phyloP scores from a whole-genome alignment of 2,329 filamentous ascomycete species.

The Claviceps capensis region DNA sequence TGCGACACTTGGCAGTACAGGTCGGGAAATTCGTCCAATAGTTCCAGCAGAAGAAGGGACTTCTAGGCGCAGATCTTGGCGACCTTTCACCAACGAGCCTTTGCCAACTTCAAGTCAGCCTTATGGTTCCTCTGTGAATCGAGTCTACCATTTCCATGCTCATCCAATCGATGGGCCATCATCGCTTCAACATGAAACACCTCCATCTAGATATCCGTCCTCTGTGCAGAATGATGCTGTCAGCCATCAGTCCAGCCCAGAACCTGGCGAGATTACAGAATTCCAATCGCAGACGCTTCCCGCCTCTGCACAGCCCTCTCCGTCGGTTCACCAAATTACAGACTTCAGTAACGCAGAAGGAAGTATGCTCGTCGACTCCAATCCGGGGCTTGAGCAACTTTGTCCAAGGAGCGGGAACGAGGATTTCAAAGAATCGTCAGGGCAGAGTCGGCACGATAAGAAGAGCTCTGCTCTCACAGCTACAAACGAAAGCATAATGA shows the following conservation, averaged over 20 bases:
- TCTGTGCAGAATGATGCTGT: not conserved
- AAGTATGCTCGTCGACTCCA: not conserved
- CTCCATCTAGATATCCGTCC: too few relatives aligned
- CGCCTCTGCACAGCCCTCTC: not conserved
- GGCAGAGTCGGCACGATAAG: too few relatives aligned
- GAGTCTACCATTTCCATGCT: not conserved
- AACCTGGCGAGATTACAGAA: not conserved
- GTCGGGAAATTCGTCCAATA: not conserved
- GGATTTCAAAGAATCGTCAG: too few relatives aligned
- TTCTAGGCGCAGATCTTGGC: not conserved
- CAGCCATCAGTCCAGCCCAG: too few relatives aligned
- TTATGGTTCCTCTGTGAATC: not conserved
- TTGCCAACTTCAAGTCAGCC: not conserved
- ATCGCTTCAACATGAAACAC: not conserved
- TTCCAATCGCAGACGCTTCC: not conserved
- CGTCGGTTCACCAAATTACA: not conserved
- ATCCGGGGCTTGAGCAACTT: not conserved
- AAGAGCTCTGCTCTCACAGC: too few relatives aligned
- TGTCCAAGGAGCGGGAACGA: not conserved
- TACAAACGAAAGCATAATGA: too few relatives aligned
- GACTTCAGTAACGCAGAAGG: not conserved
- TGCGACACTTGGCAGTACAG: not conserved
- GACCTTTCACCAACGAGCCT: not conserved
- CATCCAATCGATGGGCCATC: not conserved
- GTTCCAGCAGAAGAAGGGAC: constrained; percentile 7